Percentiles rank a stretch among this genome's conserved stretches.
phyloP scores from a whole-genome alignment of 208 protist species.

The Leishmania braziliensis region DNA sequence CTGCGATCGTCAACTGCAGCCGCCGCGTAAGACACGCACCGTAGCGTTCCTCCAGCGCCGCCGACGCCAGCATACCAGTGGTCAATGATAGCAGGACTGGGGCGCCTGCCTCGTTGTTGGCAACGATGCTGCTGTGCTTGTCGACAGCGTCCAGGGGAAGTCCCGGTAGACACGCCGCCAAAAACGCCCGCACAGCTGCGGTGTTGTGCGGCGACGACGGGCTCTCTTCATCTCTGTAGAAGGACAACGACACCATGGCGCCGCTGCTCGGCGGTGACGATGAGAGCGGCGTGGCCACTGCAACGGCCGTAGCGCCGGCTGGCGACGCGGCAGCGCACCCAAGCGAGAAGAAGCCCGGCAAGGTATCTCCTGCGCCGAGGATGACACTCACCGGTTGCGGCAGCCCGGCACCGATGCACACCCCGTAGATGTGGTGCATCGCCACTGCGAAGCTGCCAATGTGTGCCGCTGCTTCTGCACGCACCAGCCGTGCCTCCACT shows the following conservation, averaged over 20 bases:
- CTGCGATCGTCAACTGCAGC: slow-evolving; percentile 59
- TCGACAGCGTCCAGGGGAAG: slow-evolving; percentile 11
- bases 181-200: slow-evolving; percentile 25
- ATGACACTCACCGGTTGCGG: slow-evolving; percentile 35
- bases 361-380: slow-evolving; percentile 11
- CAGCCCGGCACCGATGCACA: slow-evolving; percentile 58
- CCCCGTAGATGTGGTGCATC: slow-evolving; percentile 52
- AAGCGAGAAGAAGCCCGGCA: slow-evolving; percentile 32
- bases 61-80: slow-evolving; percentile 36
- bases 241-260: slow-evolving; percentile 4
- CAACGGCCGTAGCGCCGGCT: not conserved
- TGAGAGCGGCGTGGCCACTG: not conserved
- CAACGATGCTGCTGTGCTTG: slow-evolving; percentile 6
- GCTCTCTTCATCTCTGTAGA: slow-evolving; percentile 29
- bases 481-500: slow-evolving; percentile 65
- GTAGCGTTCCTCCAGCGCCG: slow-evolving; percentile 41
- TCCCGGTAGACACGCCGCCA: slow-evolving; percentile 29
- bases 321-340: slow-evolving; percentile 13
- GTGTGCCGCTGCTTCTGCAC: slow-evolving; percentile 59
- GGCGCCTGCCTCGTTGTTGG: not conserved
- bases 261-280: not conserved
- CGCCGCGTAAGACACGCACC: slow-evolving; percentile 54
- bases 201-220: slow-evolving; percentile 32
- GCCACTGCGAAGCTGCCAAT: slow-evolving; percentile 60
- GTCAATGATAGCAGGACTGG: slow-evolving; percentile 5